Conservation (phyloP, 768 basidiomycete species). For the Pisolithus tinctorius region DNA sequence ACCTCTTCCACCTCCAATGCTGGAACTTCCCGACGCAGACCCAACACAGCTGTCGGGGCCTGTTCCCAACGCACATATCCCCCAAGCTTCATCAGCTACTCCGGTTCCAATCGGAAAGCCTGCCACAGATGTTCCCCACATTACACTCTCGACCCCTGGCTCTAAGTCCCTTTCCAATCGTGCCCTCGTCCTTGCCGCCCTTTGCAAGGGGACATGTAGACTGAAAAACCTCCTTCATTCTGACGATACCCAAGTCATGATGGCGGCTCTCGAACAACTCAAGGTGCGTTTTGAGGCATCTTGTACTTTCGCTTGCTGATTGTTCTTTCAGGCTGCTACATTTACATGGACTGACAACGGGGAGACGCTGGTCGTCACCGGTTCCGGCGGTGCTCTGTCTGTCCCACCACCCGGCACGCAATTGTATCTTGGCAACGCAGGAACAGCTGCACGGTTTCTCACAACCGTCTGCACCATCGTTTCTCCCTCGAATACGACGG, state of each 20-base stretch:
- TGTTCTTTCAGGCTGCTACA: conserved; percentile 61
- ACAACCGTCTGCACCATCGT: conserved; percentile 94
- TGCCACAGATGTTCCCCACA: conserved; percentile 14
- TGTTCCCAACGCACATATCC: background rate
- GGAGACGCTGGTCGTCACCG: conserved; percentile 88
- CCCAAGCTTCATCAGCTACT: conserved; percentile 21
- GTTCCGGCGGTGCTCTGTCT: conserved; percentile 74
- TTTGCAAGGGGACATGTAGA: conserved; percentile 82
- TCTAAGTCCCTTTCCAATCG: conserved; percentile 97
- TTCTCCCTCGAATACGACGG: conserved; percentile 31
- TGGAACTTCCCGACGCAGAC: conserved; percentile 12
- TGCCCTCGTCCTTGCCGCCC: conserved; percentile 86
- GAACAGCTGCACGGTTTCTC: conserved; percentile 95
- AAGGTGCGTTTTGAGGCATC: conserved; percentile 43
- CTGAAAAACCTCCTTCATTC: conserved; percentile 90
- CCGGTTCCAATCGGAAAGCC: background rate
- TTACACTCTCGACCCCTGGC: conserved; percentile 88
- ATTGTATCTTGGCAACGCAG: conserved; percentile 94
- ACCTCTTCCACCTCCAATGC: conserved; percentile 41
- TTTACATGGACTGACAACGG: conserved; percentile 97
- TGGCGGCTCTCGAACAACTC: conserved; percentile 84
- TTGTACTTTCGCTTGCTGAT: background rate
- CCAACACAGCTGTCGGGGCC: conserved; percentile 14
- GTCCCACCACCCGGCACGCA: conserved; percentile 79
- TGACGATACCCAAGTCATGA: conserved; percentile 99